Evolutionary conservation across 306 rosid genomes (phyloP).

Genomic region (Quercus alba): DNA sequence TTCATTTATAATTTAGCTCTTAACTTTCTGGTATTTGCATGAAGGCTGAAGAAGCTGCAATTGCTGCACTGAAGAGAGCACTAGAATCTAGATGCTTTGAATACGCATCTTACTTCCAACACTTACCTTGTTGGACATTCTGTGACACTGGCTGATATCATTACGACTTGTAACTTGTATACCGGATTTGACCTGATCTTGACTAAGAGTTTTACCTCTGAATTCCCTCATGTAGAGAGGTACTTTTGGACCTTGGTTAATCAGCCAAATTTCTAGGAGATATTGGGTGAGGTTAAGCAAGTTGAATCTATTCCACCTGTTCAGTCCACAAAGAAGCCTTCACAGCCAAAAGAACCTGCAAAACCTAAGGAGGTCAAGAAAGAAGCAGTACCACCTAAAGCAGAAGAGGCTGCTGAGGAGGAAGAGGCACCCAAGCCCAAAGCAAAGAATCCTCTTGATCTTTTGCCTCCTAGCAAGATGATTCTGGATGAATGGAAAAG

Average conservation of each 20-base stretch:
- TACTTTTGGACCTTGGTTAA: constrained; percentile 93
- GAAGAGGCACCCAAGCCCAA: constrained; percentile 87
- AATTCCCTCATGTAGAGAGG: constrained; percentile 89
- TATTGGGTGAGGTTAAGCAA: constrained; percentile 72
- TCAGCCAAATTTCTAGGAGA: constrained; percentile 73
- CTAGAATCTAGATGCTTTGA: constrained; percentile 70
- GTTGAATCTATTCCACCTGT: constrained; percentile 49
- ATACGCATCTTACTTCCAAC: constrained; percentile 61
- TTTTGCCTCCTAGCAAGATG: constrained; percentile 89
- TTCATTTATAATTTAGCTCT: background rate
- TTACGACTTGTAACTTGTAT: constrained; percentile 42
- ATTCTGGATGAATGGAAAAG: constrained; percentile 90
- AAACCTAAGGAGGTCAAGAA: constrained; percentile 40
- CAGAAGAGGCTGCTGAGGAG: constrained; percentile 38
- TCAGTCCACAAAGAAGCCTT: constrained; percentile 66
- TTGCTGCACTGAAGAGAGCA: constrained; percentile 58
- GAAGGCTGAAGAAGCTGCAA: constrained; percentile 76
- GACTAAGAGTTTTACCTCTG: constrained; percentile 74
- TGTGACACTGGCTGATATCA: constrained; percentile 77
- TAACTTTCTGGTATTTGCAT: background rate
- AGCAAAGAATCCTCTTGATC: constrained; percentile 84
- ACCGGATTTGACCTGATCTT: constrained; percentile 36
- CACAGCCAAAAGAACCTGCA: constrained; percentile 59
- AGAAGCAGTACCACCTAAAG: no score
- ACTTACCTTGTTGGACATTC: constrained; percentile 81